Percentiles rank a stretch among this genome's conserved stretches.
Evolutionary conservation across 73 alveolate species (phyloP).

Genomic region (Tetrahymena elliotti): DNA sequence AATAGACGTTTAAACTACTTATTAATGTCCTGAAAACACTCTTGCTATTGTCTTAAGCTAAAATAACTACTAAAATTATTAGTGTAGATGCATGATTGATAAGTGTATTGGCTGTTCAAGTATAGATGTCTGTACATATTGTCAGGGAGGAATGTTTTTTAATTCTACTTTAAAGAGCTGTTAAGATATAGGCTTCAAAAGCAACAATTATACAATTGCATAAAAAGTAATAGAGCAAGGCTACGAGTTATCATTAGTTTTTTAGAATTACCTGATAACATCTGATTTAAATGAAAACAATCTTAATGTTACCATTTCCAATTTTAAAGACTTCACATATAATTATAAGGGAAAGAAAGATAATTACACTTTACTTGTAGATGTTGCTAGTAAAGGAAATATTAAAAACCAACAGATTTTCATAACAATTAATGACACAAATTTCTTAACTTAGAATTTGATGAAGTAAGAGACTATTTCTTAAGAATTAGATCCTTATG

Average conservation of each 20-base stretch:
- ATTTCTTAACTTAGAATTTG: neutral
- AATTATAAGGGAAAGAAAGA: neutral
- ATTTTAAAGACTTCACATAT: neutral
- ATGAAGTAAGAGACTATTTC: neutral
- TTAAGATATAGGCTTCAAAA: neutral
- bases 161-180: neutral
- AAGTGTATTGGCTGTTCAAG: neutral
- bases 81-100: neutral
- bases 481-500: neutral
- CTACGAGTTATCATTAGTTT: neutral
- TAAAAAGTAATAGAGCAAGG: neutral
- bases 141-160: neutral
- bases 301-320: neutral
- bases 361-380: neutral
- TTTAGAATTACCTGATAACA: neutral
- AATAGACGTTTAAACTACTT: neutral
- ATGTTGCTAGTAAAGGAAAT: neutral
- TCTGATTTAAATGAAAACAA: neutral
- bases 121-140: neutral
- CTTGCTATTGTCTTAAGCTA: neutral
- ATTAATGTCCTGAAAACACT: neutral
- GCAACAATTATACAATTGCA: neutral
- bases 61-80: neutral
- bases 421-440: neutral
- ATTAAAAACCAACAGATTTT: neutral